Percentiles rank a stretch among this genome's conserved stretches.
Conservation (phyloP, 1,284 basidiomycete genomes). For the Heterobasidion occidentale region DNA sequence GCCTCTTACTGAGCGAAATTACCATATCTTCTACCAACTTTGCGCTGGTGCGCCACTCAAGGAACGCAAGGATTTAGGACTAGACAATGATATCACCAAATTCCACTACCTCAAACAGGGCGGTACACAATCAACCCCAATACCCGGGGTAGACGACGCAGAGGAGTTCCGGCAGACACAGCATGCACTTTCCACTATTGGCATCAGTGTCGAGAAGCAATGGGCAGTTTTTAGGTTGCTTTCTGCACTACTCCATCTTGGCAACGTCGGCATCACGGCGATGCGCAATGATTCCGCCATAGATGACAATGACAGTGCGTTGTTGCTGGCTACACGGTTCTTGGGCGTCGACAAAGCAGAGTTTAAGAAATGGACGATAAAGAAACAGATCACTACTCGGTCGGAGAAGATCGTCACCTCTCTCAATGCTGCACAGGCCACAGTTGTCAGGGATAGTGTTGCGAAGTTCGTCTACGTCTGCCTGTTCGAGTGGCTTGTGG, state of each 20-base stretch:
- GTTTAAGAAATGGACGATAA: conserved; percentile 98
- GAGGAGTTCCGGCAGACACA: conserved; percentile 95
- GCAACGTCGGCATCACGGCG: conserved; percentile 89
- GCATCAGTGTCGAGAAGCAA: conserved; percentile 94
- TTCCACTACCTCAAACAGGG: conserved; percentile 95
- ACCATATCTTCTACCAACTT: conserved; percentile 99
- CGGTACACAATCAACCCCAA: conserved; percentile 79
- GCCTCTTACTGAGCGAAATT: conserved; percentile 94
- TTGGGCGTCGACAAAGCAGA: conserved; percentile 88
- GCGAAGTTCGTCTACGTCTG: conserved; percentile 99
- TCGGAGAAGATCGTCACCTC: conserved; percentile 93
- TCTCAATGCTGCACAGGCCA: conserved; percentile 84
- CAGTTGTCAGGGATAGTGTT: conserved; percentile 94
- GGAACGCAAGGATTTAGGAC: conserved; percentile 90
- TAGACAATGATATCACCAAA: conserved; percentile 80
- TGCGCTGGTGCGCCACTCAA: conserved; percentile 93
- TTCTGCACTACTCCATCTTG: conserved; percentile 91
- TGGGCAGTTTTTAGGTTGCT: conserved; percentile 97
- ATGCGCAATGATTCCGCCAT: conserved; percentile 80
- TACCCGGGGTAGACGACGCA: conserved; percentile 89
- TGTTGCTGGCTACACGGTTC: conserved; percentile 81
- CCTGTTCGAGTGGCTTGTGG: conserved; percentile 98
- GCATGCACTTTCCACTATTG: conserved; percentile 92
- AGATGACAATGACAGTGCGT: conserved; percentile 78
- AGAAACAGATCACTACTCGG: conserved; percentile 94